Evolutionary conservation across 345 rosid species (phyloP).

Genomic region (Combretum micranthum): DNA sequence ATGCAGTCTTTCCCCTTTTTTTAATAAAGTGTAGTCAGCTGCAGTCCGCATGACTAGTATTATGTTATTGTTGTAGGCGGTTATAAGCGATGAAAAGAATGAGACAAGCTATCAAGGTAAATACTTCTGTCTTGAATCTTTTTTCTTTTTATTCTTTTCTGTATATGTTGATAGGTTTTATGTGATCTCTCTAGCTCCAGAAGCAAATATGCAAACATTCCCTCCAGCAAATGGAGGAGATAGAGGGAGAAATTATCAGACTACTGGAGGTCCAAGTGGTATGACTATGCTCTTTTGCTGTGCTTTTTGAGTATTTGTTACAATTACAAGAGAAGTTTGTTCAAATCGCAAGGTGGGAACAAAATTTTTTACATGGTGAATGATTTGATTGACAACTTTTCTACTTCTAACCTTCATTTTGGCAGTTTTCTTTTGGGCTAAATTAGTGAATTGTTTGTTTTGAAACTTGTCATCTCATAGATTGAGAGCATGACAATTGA

Average conservation of each 20-base stretch:
- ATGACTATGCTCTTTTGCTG: slow-evolving; percentile 12
- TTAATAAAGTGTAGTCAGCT: background rate
- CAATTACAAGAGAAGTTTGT: background rate
- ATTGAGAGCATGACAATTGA: too few relatives aligned
- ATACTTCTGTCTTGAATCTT: slow-evolving; percentile 2
- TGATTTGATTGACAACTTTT: too few relatives aligned
- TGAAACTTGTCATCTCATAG: too few relatives aligned
- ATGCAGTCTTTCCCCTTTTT: background rate
- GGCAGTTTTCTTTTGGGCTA: too few relatives aligned
- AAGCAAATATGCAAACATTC: slow-evolving; percentile 62
- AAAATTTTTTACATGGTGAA: too few relatives aligned
- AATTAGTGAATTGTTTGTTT: too few relatives aligned
- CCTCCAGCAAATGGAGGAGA: slow-evolving; percentile 54
- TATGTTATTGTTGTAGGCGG: slow-evolving; percentile 38
- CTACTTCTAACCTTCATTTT: too few relatives aligned
- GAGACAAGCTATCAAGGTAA: slow-evolving; percentile 46
- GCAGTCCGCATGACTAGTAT: background rate
- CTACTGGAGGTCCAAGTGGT: slow-evolving; percentile 60
- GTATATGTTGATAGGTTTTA: slow-evolving; percentile 1
- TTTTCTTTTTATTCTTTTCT: background rate
- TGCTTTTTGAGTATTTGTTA: background rate
- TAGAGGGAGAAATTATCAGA: slow-evolving; percentile 61
- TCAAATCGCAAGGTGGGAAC: too few relatives aligned
- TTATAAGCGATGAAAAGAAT: slow-evolving; percentile 41
- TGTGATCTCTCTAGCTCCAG: slow-evolving; percentile 42